Evolutionary conservation across 1,284 basidiomycete species (phyloP), one percentile per base, ranked within the genome.

Genomic region (Naganishia cerealis): DNA sequence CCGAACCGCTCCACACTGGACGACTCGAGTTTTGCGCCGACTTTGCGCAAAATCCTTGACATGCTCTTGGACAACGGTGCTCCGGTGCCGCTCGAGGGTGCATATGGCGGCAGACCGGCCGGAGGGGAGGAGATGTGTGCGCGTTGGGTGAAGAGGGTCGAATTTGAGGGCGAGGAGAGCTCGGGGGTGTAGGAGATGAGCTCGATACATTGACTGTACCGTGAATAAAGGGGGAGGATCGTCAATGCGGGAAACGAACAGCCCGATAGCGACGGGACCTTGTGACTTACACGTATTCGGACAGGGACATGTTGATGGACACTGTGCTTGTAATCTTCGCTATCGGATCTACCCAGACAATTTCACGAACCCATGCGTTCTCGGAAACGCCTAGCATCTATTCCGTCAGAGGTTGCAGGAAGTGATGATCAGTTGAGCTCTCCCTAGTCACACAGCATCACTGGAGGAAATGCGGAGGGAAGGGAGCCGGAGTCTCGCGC

Each of bases 281-380:
- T 43, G 15, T 10, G 39, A 74, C 78, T 66, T 70, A 81, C 79
- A 81, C 73, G 65, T 81, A 81, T 80, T 95, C 90, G 16, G 91
- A 92, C 54, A 95, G 82, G 26, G 90, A 91, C 63, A 96, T 87
- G 81, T 94, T 96, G 79, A 92, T 88, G 26, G 91, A 92, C 24
- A 88, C 88, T 78, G 96, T 92, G 70, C 87, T 88, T 40, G 89
- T 90, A 57, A 85, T 87, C 80, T 88, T 87, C 36, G 85, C 86
- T 65, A 86, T 82, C 0, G 92, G 92, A 78, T 95, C 91, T 53
- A 94, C 84, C 77, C 94, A 94, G 12, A 91, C 91, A 70, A 97
- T 89, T 81, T 97, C 94, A 57, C 94, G 88, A 1, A 96, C 91
- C 76, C 91, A 96, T 9, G 94, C 92, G 73, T 94, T 91, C 79